phyloP scores from a whole-genome alignment of 2,329 filamentous ascomycete species.

The Verticillium nonalfalfae region DNA sequence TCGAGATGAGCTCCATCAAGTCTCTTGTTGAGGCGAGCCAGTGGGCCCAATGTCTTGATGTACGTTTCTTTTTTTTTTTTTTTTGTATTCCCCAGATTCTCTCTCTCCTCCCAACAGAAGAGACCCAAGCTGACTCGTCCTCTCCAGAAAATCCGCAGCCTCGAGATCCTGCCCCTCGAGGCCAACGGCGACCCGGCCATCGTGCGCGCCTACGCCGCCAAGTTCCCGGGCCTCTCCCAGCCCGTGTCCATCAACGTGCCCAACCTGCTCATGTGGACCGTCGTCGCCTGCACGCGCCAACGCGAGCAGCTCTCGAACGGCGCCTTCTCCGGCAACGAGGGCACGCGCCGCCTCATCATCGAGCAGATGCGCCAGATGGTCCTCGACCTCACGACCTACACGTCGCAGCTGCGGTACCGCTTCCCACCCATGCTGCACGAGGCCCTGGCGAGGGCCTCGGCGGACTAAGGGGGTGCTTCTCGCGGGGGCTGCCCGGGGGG shows the following conservation, averaged over 20 bases:
- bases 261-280: slow-evolving; percentile 88
- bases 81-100: background rate
- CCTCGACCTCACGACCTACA: slow-evolving; percentile 88
- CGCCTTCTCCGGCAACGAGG: slow-evolving; percentile 68
- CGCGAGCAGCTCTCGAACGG: slow-evolving; percentile 63
- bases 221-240: slow-evolving; percentile 72
- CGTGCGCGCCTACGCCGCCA: slow-evolving; percentile 74
- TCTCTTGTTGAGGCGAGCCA: slow-evolving; percentile 44
- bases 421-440: slow-evolving; percentile 84
- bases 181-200: slow-evolving; percentile 67
- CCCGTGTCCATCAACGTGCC: slow-evolving; percentile 85
- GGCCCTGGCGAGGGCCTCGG: slow-evolving; percentile 74
- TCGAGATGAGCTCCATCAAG: slow-evolving; percentile 59
- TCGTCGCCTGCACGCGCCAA: slow-evolving; percentile 77
- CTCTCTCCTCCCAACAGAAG: background rate
- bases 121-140: slow-evolving; percentile 1
- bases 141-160: slow-evolving; percentile 59
- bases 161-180: slow-evolving; percentile 75
- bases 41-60: slow-evolving; percentile 53
- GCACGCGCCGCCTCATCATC: slow-evolving; percentile 56
- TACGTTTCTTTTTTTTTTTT: slow-evolving; percentile 28
- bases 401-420: slow-evolving; percentile 85
- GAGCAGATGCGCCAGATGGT: slow-evolving; percentile 73
- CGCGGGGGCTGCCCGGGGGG: background rate
- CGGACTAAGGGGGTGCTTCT: slow-evolving; percentile 39